Base-by-base conservation (phyloP, 2,329 filamentous ascomycete genomes). In the Setomelanomma holmii region DNA sequence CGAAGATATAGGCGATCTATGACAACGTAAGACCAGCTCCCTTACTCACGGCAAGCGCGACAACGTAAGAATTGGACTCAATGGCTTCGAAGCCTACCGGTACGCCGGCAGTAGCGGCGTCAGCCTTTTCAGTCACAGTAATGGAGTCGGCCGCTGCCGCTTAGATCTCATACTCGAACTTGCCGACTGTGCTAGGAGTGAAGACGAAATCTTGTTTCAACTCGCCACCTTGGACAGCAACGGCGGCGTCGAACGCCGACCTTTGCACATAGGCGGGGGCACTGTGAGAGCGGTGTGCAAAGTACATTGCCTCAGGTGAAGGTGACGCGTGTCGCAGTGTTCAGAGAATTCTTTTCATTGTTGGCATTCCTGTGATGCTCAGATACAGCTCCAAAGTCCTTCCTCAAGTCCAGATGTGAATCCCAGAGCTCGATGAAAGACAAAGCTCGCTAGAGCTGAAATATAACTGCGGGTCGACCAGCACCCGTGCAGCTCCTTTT, bases 1-100 rank as follows among this genome's bases (percentile, higher is more conserved):
- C 63, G 34, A 66, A 66, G 23, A 64, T 55, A 40, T 59, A 66
- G 24, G 64, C 63, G n/a, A 66, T 64, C 52, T 64, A 64, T 19
- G 56, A 59, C 6, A 66, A 44, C 0, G 60, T 61, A 14, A 66
- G 45, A 11, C 60, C 63, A n/a, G 19, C 58, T 10, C 63, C 63
- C 38, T 66, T 62, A 35, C 58, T 62, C 19, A 44, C 43, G 3
- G 55, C 53, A 5, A 66, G 58, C 5, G 56, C 40, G 6, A 66
- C 58, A 12, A 48, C 51, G 46, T 55, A 66, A 5, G 58, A 59
- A 41, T 47, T 61, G 8, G 58, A 45, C 30, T 66, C 63, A 33
- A 66, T 51, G 33, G 58, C 58, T 20, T 60, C 63, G 47, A 66
- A 66, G 17, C 63, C 63, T 30, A 58, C 36, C 0, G 60, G 63